Evolutionary conservation across 129 eudicot genomes (phyloP).

Genomic region (Centrapalus pauciflorus): DNA sequence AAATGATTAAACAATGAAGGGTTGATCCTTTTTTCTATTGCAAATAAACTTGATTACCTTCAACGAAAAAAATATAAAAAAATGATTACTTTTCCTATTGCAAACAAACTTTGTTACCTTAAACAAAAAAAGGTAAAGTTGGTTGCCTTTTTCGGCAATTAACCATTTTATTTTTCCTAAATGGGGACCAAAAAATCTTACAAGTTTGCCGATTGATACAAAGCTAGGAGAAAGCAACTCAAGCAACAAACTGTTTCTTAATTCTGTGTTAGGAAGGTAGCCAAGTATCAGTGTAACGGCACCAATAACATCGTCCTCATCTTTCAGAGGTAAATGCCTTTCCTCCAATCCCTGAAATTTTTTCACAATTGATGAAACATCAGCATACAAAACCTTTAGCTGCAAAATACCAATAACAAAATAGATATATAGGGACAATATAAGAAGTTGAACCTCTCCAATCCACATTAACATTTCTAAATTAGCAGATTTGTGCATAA

Average conservation of each 20-base stretch:
- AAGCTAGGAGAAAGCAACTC: constrained; percentile 76
- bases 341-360: constrained; percentile 63
- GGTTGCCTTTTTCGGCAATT: too few species aligned
- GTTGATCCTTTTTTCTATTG: too few species aligned
- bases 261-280: constrained; percentile 57
- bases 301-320: constrained; percentile 81
- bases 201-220: constrained; percentile 69
- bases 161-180: neutral
- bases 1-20: too few species aligned
- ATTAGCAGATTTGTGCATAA: constrained; percentile 60
- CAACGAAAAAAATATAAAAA: too few species aligned
- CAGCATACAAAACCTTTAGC: constrained; percentile 1
- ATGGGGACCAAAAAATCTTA: constrained; percentile 30
- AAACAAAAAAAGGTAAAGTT: too few species aligned
- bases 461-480: constrained; percentile 91
- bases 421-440: neutral
- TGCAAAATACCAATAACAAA: neutral
- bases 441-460: constrained; percentile 52
- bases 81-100: too few species aligned
- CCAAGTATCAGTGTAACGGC: constrained; percentile 69
- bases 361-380: neutral
- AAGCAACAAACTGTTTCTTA: constrained; percentile 62
- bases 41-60: too few species aligned
- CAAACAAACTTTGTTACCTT: too few species aligned
- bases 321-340: constrained; percentile 59